Percentiles rank a stretch among this genome's conserved stretches.
Conservation (phyloP, 1,284 basidiomycete genomes). For the Cryptococcus deneoformans region DNA sequence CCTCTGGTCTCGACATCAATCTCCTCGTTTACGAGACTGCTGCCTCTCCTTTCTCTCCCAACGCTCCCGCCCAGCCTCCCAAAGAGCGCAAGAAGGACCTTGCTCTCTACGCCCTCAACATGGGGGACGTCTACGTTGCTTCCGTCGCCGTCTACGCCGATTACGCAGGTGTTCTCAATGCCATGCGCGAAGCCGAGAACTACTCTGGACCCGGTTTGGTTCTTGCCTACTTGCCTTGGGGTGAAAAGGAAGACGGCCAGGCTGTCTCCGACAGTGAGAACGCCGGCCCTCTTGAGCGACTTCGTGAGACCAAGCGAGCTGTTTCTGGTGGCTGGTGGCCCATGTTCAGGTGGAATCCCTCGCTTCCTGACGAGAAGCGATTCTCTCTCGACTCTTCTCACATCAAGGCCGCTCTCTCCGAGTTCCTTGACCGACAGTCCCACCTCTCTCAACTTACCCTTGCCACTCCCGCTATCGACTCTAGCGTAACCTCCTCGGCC, state of each 20-base stretch:
- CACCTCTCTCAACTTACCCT: constrained; percentile 89
- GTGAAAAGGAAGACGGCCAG: constrained; percentile 56
- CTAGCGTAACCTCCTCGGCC: constrained; percentile 78
- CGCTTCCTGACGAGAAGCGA: constrained; percentile 73
- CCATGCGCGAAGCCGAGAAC: constrained; percentile 85
- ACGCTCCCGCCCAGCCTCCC: constrained; percentile 30
- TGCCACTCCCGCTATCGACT: constrained; percentile 70
- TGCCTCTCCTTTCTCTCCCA: constrained; percentile 67
- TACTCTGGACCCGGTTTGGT: constrained; percentile 90
- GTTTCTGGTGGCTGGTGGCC: constrained; percentile 98
- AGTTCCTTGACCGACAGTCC: constrained; percentile 95
- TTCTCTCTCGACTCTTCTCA: constrained; percentile 92
- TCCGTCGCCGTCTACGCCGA: constrained; percentile 94
- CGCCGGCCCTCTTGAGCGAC: constrained; percentile 73
- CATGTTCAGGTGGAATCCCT: constrained; percentile 95
- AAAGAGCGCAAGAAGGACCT: constrained; percentile 79
- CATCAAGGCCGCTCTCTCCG: constrained; percentile 90
- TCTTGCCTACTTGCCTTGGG: constrained; percentile 91
- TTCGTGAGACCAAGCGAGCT: constrained; percentile 97
- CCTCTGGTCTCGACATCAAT: constrained; percentile 89
- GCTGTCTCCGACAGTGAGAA: constrained; percentile 50
- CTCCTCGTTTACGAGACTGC: constrained; percentile 92
- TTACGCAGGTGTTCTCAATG: constrained; percentile 91
- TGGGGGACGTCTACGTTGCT: constrained; percentile 94
- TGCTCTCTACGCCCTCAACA: constrained; percentile 97